phyloP scores from a whole-genome alignment of 768 basidiomycete genomes.

The Boletus bicolor region DNA sequence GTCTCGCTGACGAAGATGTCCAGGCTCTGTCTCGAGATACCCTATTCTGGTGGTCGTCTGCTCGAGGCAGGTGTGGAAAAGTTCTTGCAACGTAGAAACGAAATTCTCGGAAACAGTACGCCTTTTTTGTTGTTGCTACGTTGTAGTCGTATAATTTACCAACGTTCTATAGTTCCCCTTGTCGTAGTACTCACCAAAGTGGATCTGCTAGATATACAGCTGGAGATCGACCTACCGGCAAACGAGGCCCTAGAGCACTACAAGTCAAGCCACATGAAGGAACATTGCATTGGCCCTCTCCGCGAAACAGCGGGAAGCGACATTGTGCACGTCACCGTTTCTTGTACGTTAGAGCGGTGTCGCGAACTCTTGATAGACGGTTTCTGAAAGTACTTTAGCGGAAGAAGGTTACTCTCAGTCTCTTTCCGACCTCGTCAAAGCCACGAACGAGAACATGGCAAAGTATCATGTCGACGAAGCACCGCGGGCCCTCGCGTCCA shows the following conservation, averaged over 20 bases:
- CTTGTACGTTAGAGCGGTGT: constrained; percentile 1
- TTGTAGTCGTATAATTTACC: not conserved
- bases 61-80: constrained; percentile 13
- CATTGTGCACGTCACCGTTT: constrained; percentile 1
- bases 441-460: constrained; percentile 4
- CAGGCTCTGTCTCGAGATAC: constrained; percentile 19
- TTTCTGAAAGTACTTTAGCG: constrained; percentile 1
- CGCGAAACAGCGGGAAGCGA: not conserved
- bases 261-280: not conserved
- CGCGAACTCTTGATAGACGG: not conserved
- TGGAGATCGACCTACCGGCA: not conserved
- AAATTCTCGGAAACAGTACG: constrained; percentile 10
- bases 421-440: constrained; percentile 1
- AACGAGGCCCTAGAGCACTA: not conserved
- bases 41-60: constrained; percentile 12
- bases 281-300: constrained; percentile 6
- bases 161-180: constrained; percentile 1
- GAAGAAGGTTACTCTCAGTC: not conserved
- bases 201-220: constrained; percentile 3
- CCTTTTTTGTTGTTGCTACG: not conserved
- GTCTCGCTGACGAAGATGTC: not conserved
- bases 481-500: constrained; percentile 5
- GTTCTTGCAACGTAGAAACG: constrained; percentile 1
- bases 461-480: constrained; percentile 8
- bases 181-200: constrained; percentile 18